These are phyloP conservation scores for Thymus mandschuricus DNA, from an alignment of 257 asterid species.

Conservation along the genomic window DNA sequence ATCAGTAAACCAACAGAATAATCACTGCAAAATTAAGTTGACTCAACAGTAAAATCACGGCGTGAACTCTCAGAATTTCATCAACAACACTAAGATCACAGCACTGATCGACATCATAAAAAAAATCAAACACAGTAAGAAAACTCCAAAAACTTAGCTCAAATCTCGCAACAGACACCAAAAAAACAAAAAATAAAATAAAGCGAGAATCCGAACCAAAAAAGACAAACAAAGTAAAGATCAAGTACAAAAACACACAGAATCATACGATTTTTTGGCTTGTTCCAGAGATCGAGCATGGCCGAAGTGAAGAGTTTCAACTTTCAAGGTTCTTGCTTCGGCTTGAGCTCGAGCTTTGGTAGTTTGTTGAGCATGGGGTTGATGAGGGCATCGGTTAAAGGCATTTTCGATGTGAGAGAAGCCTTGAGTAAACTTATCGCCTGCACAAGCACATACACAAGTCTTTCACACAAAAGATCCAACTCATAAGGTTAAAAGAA, in stretches of 20 bases:
- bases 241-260: not conserved
- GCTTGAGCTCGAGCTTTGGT: not conserved
- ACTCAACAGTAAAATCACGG: not conserved
- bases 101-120: constrained; percentile 21
- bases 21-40: constrained; percentile 13
- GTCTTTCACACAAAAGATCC: not conserved
- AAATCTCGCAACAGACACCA: constrained; percentile 10
- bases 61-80: constrained; percentile 18
- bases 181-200: not conserved
- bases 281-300: constrained; percentile 99
- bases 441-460: not conserved
- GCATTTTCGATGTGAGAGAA: not conserved
- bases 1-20: constrained; percentile 21
- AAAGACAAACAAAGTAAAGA: constrained; percentile 3
- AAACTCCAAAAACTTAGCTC: constrained; percentile 16
- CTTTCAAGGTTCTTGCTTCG: not conserved
- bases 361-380: not conserved
- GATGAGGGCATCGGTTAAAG: not conserved
- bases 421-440: not conserved
- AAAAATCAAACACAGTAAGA: constrained; percentile 24
- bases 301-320: too few species aligned
- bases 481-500: not conserved
- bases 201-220: constrained; percentile 2
- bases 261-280: constrained; percentile 74
- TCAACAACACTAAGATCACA: constrained; percentile 9